Base-by-base conservation (phyloP, 805 yeast genomes). In the Wickerhamiella australiensis region DNA sequence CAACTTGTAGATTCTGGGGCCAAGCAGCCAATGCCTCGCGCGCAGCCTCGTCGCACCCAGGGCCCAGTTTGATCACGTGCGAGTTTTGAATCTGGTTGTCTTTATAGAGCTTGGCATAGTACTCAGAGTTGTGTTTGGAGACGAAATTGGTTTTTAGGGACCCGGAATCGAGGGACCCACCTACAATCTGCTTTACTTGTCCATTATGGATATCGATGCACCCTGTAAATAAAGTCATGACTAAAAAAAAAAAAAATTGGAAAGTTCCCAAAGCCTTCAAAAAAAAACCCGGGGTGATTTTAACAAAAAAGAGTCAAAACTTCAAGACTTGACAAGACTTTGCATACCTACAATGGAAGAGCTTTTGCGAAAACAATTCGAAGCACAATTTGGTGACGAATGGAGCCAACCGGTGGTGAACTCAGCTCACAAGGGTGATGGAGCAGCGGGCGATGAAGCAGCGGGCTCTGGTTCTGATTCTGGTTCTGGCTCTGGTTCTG, bases 131-230 rank as follows among this genome's bases (percentile, higher is more conserved):
- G 43, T 82, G 74, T 23, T 74, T 66, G 1, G 95, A 79, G 3
- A 88, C 84, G 61, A 84, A 88, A 64, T 92, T 92, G 5, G 92
- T 84, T 22, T 75, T 64, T 7, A 78, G 69, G 0, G 59, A 53
- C 3, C 65, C 61, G 8, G 65, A 65, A 7, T 64, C 59, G 18
- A 92, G 69, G 0, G 96, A 83, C 0, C 96, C 95, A 5, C 98
- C 99, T 1, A 92, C 96, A 49, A 92, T 92, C 64, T 92, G 98
- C 61, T 92, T 92, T 53, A 92, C 98, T 57, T 85, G 82, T 1
- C 98, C 98, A 6, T 82, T 76, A 65, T 92, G 99, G 52, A 92
- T 79, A 62, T 92, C 98, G 35, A 92, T 90, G 61, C 99, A 92
- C 0, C 96, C 97, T 59, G 88, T 77, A 67, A 85, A 92, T 47